These are phyloP conservation scores for Euphrasia confusa DNA, from an alignment of 257 asterid species.

Conservation along the genomic window DNA sequence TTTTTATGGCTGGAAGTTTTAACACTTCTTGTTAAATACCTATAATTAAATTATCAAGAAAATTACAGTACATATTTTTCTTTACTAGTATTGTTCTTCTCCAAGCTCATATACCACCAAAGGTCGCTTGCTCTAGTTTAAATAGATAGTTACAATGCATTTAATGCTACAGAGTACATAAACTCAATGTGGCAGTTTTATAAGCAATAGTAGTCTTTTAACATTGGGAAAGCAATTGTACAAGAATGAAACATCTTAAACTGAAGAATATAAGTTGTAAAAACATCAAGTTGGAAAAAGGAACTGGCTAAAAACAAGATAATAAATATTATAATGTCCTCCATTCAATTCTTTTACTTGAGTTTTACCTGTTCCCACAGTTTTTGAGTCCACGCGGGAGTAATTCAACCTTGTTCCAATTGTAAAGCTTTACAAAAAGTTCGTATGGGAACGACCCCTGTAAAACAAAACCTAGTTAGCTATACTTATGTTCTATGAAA, in stretches of 20 bases:
- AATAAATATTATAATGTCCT: conserved; percentile 11
- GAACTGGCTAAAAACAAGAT: not conserved
- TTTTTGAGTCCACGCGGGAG: conserved; percentile 69
- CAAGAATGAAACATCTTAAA: not conserved
- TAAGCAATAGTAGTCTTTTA: conserved; percentile 15
- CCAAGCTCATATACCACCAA: not conserved
- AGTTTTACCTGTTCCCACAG: conserved; percentile 79
- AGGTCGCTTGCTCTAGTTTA: conserved; percentile 10
- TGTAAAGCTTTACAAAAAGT: conserved; percentile 68
- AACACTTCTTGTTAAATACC: no score
- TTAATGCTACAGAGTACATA: conserved; percentile 17
- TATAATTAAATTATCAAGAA: no score
- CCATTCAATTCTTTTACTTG: conserved; percentile 7
- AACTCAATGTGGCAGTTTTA: not conserved
- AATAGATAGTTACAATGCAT: conserved; percentile 2
- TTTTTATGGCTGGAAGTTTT: no score
- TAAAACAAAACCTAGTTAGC: conserved; percentile 29
- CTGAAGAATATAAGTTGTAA: conserved; percentile 19
- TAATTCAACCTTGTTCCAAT: conserved; percentile 56
- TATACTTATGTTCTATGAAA: conserved; percentile 13
- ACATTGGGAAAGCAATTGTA: conserved; percentile 24
- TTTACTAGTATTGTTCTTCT: not conserved
- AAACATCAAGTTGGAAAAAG: not conserved
- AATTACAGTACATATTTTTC: no score
- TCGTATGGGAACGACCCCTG: conserved; percentile 76